Evolutionary conservation across 2,329 filamentous ascomycete species (phyloP).

Genomic region (Microdochium paspali): DNA sequence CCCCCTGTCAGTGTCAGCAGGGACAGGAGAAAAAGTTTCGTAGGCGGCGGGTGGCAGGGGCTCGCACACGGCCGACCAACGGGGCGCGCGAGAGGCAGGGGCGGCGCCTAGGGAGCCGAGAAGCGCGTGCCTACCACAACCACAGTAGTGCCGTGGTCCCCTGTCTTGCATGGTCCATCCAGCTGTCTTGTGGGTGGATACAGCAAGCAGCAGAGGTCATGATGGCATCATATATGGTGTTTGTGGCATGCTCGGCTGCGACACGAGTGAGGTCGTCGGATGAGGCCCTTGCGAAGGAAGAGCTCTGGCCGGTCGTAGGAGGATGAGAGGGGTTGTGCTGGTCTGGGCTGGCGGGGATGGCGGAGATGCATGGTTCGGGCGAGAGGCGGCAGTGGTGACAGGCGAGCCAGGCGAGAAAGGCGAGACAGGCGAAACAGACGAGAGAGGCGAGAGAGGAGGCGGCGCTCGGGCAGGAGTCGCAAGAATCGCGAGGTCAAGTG

Average conservation of each 20-base stretch:
- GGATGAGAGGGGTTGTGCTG: not conserved
- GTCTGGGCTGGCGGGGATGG: not conserved
- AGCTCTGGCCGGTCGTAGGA: too few relatives aligned
- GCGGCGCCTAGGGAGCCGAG: not conserved
- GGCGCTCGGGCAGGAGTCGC: too few relatives aligned
- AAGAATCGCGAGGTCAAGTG: too few relatives aligned
- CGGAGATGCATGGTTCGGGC: not conserved
- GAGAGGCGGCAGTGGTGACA: too few relatives aligned
- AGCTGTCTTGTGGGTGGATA: not conserved
- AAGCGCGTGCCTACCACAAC: not conserved
- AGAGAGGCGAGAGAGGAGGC: not conserved
- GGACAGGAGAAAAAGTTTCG: not conserved
- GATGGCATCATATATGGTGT: not conserved
- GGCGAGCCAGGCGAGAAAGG: too few relatives aligned
- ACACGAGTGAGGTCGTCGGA: too few relatives aligned
- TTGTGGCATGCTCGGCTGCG: not conserved
- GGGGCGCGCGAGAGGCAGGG: not conserved
- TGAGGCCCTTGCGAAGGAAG: too few relatives aligned
- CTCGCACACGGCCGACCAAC: not conserved
- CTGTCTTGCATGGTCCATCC: not conserved
- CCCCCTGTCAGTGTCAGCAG: not conserved
- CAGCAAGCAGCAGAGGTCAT: not conserved
- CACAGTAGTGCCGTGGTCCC: not conserved
- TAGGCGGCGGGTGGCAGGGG: not conserved
- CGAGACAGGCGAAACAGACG: too few relatives aligned